Evolutionary conservation across 2,329 filamentous ascomycete species (phyloP).

Genomic region (Cladosporium sp.): DNA sequence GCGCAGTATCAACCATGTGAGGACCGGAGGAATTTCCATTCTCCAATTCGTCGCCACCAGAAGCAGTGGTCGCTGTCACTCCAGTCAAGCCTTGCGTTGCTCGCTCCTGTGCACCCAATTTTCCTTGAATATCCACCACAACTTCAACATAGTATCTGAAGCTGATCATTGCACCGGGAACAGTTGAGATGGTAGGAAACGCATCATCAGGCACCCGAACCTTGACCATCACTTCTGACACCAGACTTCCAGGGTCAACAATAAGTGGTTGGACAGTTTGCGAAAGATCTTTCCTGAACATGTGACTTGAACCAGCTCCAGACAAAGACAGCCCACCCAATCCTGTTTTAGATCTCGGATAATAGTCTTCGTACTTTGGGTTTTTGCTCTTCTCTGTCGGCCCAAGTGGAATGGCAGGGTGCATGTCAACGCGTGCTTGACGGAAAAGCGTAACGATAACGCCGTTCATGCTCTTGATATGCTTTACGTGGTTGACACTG

Average conservation of each 20-base stretch:
- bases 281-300: conserved; percentile 92
- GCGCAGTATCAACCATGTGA: conserved; percentile 80
- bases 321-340: conserved; percentile 81
- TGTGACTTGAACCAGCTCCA: conserved; percentile 77
- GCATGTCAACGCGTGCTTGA: conserved; percentile 83
- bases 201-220: conserved; percentile 83
- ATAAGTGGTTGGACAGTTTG: conserved; percentile 86
- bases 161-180: conserved; percentile 89
- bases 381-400: conserved; percentile 62
- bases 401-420: conserved; percentile 57
- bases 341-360: conserved; percentile 80
- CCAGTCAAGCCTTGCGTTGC: conserved; percentile 23
- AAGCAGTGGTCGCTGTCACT: conserved; percentile 20
- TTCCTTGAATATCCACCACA: conserved; percentile 85
- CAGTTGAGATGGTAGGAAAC: conserved; percentile 84
- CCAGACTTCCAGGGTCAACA: conserved; percentile 74
- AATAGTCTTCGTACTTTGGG: conserved; percentile 74
- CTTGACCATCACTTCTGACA: conserved; percentile 73
- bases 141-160: conserved; percentile 95
- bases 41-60: conserved; percentile 10
- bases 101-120: conserved; percentile 69
- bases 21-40: conserved; percentile 29
- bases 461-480: conserved; percentile 84
- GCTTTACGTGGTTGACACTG: conserved; percentile 79
- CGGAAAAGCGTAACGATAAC: conserved; percentile 90